Conservation (phyloP, 352 stramenopile genomes). For the Phytophthora niederhauseri region DNA sequence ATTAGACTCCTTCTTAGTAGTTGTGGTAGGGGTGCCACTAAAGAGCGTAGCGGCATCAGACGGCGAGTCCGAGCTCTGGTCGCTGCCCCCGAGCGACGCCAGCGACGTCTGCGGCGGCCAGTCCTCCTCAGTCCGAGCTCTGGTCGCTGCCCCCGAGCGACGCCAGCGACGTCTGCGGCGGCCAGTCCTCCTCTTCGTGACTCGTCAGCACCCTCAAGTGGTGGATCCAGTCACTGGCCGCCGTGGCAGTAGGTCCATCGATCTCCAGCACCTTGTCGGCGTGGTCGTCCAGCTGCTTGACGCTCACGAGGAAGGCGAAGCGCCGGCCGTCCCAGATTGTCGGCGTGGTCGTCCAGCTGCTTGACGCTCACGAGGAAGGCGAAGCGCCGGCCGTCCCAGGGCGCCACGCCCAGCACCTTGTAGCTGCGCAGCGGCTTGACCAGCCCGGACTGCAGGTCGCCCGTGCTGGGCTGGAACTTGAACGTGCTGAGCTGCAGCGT, state of each 20-base stretch:
- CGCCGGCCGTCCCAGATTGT: conserved; percentile 76
- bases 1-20: conserved; percentile 65
- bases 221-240: conserved; percentile 79
- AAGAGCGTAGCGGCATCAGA: conserved; percentile 26
- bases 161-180: conserved; percentile 31
- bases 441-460: conserved; percentile 59
- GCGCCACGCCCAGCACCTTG: conserved; percentile 71
- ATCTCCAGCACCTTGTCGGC: conserved; percentile 83
- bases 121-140: conserved; percentile 44
- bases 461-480: conserved; percentile 85
- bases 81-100: conserved; percentile 31
- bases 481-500: conserved; percentile 75
- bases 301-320: conserved; percentile 80
- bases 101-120: conserved; percentile 37
- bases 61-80: conserved; percentile 35
- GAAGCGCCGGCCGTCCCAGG: conserved; percentile 74
- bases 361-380: conserved; percentile 79
- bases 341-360: conserved; percentile 67
- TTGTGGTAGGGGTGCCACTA: conserved; percentile 1
- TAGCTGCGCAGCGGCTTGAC: conserved; percentile 73
- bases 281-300: conserved; percentile 68
- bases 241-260: conserved; percentile 60
- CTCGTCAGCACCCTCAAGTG: conserved; percentile 62
- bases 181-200: conserved; percentile 42
- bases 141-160: conserved; percentile 37